Evolutionary conservation across 139 green algal species (phyloP), one percentile per base, ranked within the genome.

Genomic region (Chara braunii): DNA sequence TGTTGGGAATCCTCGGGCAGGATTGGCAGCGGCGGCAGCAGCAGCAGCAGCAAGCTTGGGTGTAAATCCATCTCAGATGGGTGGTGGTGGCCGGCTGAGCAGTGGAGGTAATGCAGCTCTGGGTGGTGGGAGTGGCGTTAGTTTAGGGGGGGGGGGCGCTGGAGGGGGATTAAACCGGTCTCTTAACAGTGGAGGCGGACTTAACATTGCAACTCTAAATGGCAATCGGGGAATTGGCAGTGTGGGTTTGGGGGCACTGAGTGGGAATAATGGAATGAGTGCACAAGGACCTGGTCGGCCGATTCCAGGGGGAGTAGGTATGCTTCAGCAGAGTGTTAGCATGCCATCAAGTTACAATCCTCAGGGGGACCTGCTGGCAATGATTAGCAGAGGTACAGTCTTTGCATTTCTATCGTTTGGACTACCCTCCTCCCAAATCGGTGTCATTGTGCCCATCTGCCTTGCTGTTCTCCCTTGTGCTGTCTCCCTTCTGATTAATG

Each of bases 131-230:
- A n/a, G n/a, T n/a, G n/a, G n/a, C n/a, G n/a, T n/a, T n/a, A n/a
- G n/a, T n/a, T n/a, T n/a, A n/a, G n/a, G n/a, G 7, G 36, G 53
- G 29, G 34, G 29, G 24, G 62, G 14, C 22, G 52, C 28, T 59
- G 62, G 18, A 2, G 52, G 62, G 23, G 48, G 28, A 8, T 26
- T 71, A 18, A 59, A 37, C 18, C 33, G 62, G 18, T 32, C 11
- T 70, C 26, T 71, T 26, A 71, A 72, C 51, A 28, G 52, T 9
- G 52, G 53, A 5, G 62, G 30, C 28, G 51, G 14, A 14, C 14
- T 71, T n/a, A 70, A 70, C 62, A 72, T 71, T 26, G 57, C 51
- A n/a, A 34, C 62, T 70, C 53, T 71, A 29, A 33, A 33, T 70
- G 51, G 62, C 22, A 32, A 51, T 8, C 34, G 62, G 28, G 62